Evolutionary conservation across 805 yeast species (phyloP), one percentile per base, ranked within the genome.

Genomic region (Pichia cabralensis): DNA sequence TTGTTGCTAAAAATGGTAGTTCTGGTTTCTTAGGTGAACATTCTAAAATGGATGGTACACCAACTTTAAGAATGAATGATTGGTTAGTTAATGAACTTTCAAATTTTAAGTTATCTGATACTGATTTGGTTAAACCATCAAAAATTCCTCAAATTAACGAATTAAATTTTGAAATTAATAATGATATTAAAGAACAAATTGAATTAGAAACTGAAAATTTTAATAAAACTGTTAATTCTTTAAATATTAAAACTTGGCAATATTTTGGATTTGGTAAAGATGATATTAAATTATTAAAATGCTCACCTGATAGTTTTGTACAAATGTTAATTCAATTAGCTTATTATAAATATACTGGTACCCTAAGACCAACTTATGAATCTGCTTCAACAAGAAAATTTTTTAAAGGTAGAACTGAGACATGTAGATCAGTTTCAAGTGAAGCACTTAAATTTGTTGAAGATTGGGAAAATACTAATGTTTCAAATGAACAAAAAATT

Each of bases 31-130:
- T 86, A 53, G 96, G 95, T 42, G 98, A 89, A 64, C 98, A 89
- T 65, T 85, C 96, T 16, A 81, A 75, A 65, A 89, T 89, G 97
- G 98, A 89, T 59, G 98, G 97, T 42, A 84, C 96, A 8, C 95
- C 96, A 53, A 89, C 95, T 21, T 74, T 84, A 50, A 76, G 85
- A 44, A 63, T 89, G 62, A 89, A 89, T 58, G 85, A 85, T 60
- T 76, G 67, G 51, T 67, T 89, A 26, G 67, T 76, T 43, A 67
- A 67, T 34, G 69, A 74, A 46, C 11, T 36, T 12, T 31, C 34
- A 2, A 46, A 44, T 30, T 44, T 46, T 28, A 17, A 36, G 47
- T 50, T 22, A 14, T 43, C 27, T 25, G 14, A 15, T 8, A 10
- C 25, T 8, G 19, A 27, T 14, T 11, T 14, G 7, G 8, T 14